Evolutionary conservation across 768 basidiomycete species (phyloP).

Genomic region (Russula vinacea): DNA sequence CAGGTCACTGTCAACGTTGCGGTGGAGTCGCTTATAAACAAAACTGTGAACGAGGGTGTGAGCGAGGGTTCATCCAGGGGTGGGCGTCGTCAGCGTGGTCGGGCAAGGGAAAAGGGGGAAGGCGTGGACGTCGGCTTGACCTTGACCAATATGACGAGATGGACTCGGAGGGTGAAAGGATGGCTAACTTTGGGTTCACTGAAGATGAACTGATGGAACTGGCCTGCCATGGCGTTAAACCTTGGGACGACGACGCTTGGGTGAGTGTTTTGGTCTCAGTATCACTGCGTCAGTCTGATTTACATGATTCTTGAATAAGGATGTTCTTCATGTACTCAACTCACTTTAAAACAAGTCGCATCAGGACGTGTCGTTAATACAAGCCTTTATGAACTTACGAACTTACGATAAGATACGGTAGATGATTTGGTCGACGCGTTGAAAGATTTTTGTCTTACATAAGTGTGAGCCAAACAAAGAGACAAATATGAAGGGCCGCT

Average conservation of each 20-base stretch:
- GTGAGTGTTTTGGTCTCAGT: slow-evolving; percentile 33
- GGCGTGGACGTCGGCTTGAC: not conserved
- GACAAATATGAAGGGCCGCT: slow-evolving; percentile 13
- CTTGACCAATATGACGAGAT: slow-evolving; percentile 3
- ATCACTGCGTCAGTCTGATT: not conserved
- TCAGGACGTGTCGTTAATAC: not conserved
- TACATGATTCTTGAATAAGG: slow-evolving; percentile 5
- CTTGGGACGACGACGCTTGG: slow-evolving; percentile 46
- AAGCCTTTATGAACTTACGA: not conserved
- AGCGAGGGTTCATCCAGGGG: no score
- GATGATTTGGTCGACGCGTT: not conserved
- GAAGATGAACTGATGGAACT: slow-evolving; percentile 39
- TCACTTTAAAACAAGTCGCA: not conserved
- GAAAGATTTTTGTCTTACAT: not conserved
- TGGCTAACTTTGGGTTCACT: slow-evolving; percentile 38
- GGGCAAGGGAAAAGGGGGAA: not conserved
- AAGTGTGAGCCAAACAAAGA: slow-evolving; percentile 6
- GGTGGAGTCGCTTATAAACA: not conserved
- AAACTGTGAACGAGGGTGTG: not conserved
- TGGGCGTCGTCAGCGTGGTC: not conserved
- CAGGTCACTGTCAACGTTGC: not conserved
- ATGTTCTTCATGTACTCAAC: slow-evolving; percentile 8
- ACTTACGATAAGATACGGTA: not conserved
- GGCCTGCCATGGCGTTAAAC: slow-evolving; percentile 41
- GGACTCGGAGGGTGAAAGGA: slow-evolving; percentile 29